Base-by-base conservation (phyloP, 352 stramenopile species). In the Phytophthora megakarya region DNA sequence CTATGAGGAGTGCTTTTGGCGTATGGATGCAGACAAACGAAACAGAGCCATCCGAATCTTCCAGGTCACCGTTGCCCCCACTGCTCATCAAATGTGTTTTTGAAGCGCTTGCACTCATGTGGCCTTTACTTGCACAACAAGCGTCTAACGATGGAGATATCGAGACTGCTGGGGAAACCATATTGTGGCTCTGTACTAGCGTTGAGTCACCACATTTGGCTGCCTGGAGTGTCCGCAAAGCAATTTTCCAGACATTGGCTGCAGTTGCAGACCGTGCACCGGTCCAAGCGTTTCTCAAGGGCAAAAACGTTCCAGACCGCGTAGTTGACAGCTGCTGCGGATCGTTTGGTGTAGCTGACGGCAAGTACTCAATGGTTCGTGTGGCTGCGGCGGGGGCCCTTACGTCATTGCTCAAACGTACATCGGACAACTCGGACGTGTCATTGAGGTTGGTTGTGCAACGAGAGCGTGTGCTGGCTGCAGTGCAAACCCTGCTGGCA, bases 41-140 rank as follows among this genome's bases (percentile, higher is more conserved):
- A 35, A n/a, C 50, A 4, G 59, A 75, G 1, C 32, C 47, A 22
- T 61, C 47, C 11, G 44, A 58, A 9, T 35, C 48, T 26, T 45
- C 33, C 13, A 62, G 43, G 19, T 15, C 33, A 21, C 32, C 68
- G 3, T 52, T 92, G 15, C 75, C 85, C 1, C 85, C 85, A 13
- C 69, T 94, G 37, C 63, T 94, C 28, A 63, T 89, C 40, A 94
- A 94, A 58, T 77, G 84, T 57, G 71, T 90, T 23, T 86, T 94
- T 16, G 86, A 94, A 44, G 76, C 83, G 1, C 50, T 94, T 38
- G 68, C 62, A 13, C 51, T 73, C 5, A 74, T 80, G 49, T 90
- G 81, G 81, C 78, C 79, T 25, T 21, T 52, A 26, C 18, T 39
- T 42, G 22, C 22, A 3, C 32, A 25, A 21, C 19, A 48, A 67